Base-by-base conservation (phyloP, 202 grass and related monocot genomes). In the Setaria viridis region DNA sequence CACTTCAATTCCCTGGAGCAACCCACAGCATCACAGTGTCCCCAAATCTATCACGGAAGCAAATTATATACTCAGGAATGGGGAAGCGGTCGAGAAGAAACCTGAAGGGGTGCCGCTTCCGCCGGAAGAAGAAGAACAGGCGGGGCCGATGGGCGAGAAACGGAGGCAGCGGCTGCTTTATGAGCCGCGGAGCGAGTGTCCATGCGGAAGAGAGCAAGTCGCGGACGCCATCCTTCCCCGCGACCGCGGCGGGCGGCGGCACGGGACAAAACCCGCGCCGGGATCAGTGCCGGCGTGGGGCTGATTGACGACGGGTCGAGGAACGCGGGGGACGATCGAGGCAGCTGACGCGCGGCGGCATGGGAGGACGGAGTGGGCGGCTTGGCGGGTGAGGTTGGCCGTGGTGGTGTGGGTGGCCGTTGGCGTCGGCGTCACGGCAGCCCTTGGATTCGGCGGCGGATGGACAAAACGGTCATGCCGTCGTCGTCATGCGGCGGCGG, bases 291-390 rank as follows among this genome's bases (percentile, higher is more conserved):
- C 80, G 86, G 74, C 54, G 77, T 58, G 87, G 56, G 33, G 75
- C 11, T 54, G 42, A 77, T 47, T 19, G 57, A 47, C 41, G 78
- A 54, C 20, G 55, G 56, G n/a, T 11, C 20, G 41, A 41, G 48
- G 65, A 9, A 25, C 20, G 86, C 77, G 70, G 50, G 67, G 70
- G 69, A 34, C 39, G 39, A 41, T 41, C 42, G 56, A 48, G 42
- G 76, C 34, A 67, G 77, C 70, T 80, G 87, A 85, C 70, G 87
- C 87, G 32, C 80, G 45, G 17, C 47, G 30, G 53, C 50, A 39
- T 56, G 50, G 32, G 70, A 8, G 29, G 45, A 14, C 37, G 74
- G 30, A 20, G 74, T 58, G 20, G 55, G 55, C 55, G 19, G 55
- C 7, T 21, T 58, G 55, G 55, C 55, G 7, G 55, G 55, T 21